Evolutionary conservation across 495 filamentous ascomycete species (phyloP).

Genomic region (Podospora didyma): DNA sequence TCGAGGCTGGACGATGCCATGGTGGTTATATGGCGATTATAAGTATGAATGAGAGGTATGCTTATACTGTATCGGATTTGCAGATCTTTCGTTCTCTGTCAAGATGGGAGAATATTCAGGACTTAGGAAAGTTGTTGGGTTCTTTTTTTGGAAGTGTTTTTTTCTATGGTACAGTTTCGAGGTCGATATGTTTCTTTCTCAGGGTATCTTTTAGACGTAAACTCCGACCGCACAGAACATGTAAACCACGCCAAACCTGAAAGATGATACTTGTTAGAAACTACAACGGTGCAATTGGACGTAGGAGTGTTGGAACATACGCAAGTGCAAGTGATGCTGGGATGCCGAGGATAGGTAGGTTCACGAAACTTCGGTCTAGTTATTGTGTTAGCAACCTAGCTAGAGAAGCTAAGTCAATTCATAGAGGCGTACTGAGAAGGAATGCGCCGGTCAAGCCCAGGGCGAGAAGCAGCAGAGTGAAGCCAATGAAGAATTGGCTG

Average conservation of each 20-base stretch:
- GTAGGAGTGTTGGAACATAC: slow-evolving; percentile 49
- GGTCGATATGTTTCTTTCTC: slow-evolving; percentile 14
- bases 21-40: neutral
- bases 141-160: neutral
- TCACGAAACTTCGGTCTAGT: slow-evolving; percentile 80
- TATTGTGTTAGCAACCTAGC: slow-evolving; percentile 7
- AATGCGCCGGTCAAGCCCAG: slow-evolving; percentile 66
- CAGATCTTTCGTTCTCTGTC: slow-evolving; percentile 2
- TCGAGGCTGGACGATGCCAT: slow-evolving; percentile 16
- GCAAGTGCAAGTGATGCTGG: slow-evolving; percentile 87
- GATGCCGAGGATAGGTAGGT: slow-evolving; percentile 71
- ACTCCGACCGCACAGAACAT: slow-evolving; percentile 98
- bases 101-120: neutral
- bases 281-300: too few species aligned
- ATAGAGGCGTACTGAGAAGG: slow-evolving; percentile 64
- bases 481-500: slow-evolving; percentile 78
- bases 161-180: slow-evolving; percentile 38
- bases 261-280: slow-evolving; percentile 1
- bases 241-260: slow-evolving; percentile 89
- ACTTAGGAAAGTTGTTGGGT: neutral
- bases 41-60: too few species aligned
- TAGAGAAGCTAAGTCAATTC: too few species aligned
- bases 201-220: slow-evolving; percentile 70
- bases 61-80: neutral
- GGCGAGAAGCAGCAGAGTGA: slow-evolving; percentile 68